Conservation (phyloP, 116 monocot species). For the Zostera marina region DNA sequence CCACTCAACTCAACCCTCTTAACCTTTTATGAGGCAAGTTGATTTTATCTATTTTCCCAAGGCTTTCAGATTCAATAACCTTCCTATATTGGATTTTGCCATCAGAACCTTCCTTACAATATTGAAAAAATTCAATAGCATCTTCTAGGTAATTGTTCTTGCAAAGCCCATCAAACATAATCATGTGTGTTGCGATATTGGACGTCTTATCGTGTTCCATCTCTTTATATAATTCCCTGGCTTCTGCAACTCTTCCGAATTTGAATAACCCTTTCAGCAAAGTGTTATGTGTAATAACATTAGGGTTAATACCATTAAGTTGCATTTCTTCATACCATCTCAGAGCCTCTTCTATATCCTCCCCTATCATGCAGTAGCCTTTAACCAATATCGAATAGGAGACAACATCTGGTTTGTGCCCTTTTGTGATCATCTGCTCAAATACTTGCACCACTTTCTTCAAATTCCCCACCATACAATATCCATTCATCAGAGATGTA, state of each 20-base stretch:
- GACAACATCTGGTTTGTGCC: conserved; percentile 4
- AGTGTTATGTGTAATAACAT: conserved; percentile 50
- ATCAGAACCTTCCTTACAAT: too few relatives aligned
- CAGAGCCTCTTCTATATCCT: background rate
- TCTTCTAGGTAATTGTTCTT: too few relatives aligned
- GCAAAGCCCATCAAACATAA: too few relatives aligned
- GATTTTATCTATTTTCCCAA: too few relatives aligned
- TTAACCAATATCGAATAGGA: background rate
- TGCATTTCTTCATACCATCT: conserved; percentile 9
- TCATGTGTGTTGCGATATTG: too few relatives aligned
- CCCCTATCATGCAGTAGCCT: conserved; percentile 1
- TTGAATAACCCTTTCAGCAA: conserved; percentile 54
- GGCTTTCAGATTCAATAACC: too few relatives aligned
- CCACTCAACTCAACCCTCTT: too few relatives aligned
- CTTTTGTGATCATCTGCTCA: background rate
- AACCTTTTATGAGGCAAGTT: too few relatives aligned
- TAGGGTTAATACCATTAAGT: conserved; percentile 26
- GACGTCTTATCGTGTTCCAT: too few relatives aligned
- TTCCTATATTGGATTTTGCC: too few relatives aligned
- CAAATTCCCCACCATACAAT: background rate
- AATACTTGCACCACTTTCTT: conserved; percentile 1
- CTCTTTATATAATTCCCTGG: conserved; percentile 15
- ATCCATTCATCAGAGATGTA: conserved; percentile 1
- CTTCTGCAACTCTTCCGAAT: conserved; percentile 24
- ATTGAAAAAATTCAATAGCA: too few relatives aligned